Evolutionary conservation across 2,329 filamentous ascomycete genomes (phyloP).

Genomic region (Microdochium trichocladiopsis): DNA sequence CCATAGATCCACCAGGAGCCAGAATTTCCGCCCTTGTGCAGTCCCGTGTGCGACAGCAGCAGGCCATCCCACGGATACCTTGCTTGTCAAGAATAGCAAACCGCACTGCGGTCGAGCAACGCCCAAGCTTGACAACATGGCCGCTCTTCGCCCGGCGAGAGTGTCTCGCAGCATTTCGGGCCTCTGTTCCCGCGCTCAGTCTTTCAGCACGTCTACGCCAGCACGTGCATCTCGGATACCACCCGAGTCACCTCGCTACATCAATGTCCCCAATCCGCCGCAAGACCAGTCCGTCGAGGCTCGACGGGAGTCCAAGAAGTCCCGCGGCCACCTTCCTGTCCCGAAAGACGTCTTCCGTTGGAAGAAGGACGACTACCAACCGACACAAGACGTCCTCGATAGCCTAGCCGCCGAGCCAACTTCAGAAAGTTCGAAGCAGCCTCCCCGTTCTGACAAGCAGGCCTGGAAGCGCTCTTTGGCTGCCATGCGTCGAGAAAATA

Average conservation of each 20-base stretch:
- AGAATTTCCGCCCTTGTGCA: background rate
- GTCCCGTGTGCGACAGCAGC: background rate
- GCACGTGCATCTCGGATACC: conserved; percentile 39
- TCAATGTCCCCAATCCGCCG: conserved; percentile 71
- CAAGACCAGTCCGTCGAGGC: conserved; percentile 50
- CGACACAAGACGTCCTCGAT: conserved; percentile 51
- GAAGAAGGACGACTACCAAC: conserved; percentile 51
- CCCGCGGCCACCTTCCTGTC: conserved; percentile 76
- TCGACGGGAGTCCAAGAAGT: conserved; percentile 29
- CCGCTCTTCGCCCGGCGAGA: background rate
- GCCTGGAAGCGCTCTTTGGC: conserved; percentile 71
- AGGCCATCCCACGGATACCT: background rate
- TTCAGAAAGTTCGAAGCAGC: conserved; percentile 23
- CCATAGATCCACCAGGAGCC: background rate
- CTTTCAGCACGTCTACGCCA: background rate
- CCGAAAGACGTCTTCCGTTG: conserved; percentile 73
- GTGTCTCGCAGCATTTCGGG: background rate
- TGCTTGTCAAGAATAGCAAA: too few relatives aligned
- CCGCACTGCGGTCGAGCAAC: too few relatives aligned
- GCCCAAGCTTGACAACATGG: background rate
- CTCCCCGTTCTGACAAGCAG: conserved; percentile 28
- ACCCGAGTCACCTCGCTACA: conserved; percentile 82
- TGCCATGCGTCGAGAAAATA: conserved; percentile 59
- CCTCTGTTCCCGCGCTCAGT: background rate
- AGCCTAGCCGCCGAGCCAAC: conserved; percentile 49